Evolutionary conservation across 2,329 filamentous ascomycete genomes (phyloP).

Genomic region (Chaetomium olivaceum): DNA sequence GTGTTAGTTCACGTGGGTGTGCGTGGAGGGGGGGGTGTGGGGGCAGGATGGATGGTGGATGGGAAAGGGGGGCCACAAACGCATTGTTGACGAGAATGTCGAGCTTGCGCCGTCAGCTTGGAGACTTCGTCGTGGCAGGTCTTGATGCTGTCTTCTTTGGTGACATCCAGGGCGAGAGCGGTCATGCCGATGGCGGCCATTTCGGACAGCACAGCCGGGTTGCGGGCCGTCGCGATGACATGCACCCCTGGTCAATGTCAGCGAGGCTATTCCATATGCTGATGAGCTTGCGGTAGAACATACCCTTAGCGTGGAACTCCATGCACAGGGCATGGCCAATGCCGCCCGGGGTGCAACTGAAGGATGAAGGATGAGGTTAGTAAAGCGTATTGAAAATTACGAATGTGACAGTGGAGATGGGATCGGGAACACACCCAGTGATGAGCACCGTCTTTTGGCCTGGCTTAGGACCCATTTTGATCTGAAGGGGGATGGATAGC

Average conservation of each 20-base stretch:
- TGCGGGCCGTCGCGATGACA: constrained; percentile 59
- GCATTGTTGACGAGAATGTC: constrained; percentile 63
- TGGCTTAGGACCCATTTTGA: constrained; percentile 28
- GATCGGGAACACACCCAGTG: constrained; percentile 45
- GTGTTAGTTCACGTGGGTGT: neutral
- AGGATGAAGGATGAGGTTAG: constrained; percentile 31
- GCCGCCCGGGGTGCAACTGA: constrained; percentile 58
- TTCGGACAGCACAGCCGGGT: constrained; percentile 48
- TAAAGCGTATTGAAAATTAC: neutral
- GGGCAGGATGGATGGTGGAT: no score
- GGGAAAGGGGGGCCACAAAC: constrained; percentile 38
- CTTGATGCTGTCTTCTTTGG: constrained; percentile 51
- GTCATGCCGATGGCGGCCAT: constrained; percentile 51
- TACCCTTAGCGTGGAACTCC: constrained; percentile 56
- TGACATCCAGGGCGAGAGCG: constrained; percentile 55
- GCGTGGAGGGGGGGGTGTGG: no score
- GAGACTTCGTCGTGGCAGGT: constrained; percentile 49
- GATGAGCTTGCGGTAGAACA: neutral
- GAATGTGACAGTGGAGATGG: neutral
- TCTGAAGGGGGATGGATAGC: neutral
- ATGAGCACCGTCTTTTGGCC: constrained; percentile 50
- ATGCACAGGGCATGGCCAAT: constrained; percentile 57
- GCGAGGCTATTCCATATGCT: neutral
- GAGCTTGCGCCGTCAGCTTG: constrained; percentile 53
- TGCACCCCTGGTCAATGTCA: constrained; percentile 45